Evolutionary conservation across 2,329 filamentous ascomycete species (phyloP).

Genomic region (Pseudogymnoascus sp.): DNA sequence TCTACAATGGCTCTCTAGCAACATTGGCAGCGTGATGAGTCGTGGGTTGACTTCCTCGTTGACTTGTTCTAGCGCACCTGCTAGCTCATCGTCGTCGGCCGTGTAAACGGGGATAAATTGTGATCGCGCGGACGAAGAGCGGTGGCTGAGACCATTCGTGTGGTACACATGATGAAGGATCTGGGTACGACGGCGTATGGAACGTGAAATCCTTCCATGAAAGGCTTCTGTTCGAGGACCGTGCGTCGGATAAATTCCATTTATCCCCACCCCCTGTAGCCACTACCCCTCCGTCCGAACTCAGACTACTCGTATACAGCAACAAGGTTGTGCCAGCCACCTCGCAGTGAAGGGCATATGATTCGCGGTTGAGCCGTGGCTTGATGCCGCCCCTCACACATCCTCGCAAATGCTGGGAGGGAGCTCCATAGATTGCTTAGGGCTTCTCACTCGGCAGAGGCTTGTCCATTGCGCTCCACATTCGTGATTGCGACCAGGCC

Average conservation of each 20-base stretch:
- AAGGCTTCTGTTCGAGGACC: slow-evolving; percentile 6
- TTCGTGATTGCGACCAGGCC: neutral
- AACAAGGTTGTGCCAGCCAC: neutral
- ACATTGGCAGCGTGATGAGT: neutral
- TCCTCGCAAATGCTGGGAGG: neutral
- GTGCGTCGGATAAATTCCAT: neutral
- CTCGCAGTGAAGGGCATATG: neutral
- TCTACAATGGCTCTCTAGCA: neutral
- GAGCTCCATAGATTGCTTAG: neutral
- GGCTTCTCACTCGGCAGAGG: slow-evolving; percentile 1
- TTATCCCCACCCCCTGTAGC: neutral
- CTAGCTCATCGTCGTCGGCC: neutral
- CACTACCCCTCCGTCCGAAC: neutral
- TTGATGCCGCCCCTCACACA: neutral
- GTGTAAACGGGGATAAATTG: neutral
- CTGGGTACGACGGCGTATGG: neutral
- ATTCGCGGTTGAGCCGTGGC: neutral
- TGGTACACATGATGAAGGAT: neutral
- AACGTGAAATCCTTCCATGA: neutral
- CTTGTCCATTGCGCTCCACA: slow-evolving; percentile 2
- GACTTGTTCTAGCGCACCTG: neutral
- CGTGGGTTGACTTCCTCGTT: neutral
- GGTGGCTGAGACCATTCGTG: neutral
- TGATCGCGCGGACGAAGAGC: neutral
- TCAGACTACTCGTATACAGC: neutral